phyloP scores from a whole-genome alignment of 345 rosid genomes.

The Geranium rotundifolium region DNA sequence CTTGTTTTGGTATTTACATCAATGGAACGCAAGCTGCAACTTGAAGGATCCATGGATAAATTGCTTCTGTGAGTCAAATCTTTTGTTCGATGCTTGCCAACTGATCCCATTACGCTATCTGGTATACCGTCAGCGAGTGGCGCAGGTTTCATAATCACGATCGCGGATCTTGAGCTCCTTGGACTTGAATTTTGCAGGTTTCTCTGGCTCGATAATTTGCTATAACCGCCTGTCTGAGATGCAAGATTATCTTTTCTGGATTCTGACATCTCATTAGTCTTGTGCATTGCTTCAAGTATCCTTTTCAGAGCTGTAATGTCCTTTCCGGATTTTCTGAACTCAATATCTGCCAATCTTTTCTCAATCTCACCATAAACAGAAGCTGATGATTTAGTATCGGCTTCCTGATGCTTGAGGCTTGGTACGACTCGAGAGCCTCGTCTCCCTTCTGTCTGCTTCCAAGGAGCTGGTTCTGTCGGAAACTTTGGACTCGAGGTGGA shows the following conservation, averaged over 20 bases:
- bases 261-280: conserved; percentile 32
- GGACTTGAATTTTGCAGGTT: conserved; percentile 21
- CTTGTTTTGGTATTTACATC: conserved; percentile 21
- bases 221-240: conserved; percentile 13
- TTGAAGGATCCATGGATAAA: no score
- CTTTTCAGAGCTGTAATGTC: conserved; percentile 84
- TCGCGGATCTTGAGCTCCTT: conserved; percentile 35
- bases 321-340: conserved; percentile 67
- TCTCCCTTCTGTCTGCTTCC: conserved; percentile 51
- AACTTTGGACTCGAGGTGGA: conserved; percentile 32
- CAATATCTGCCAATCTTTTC: conserved; percentile 61
- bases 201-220: conserved; percentile 11
- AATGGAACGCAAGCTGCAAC: conserved; percentile 5
- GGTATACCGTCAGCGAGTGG: conserved; percentile 19
- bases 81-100: conserved; percentile 23
- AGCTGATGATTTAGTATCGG: conserved; percentile 19
- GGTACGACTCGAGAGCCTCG: conserved; percentile 25
- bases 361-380: conserved; percentile 74
- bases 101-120: conserved; percentile 9
- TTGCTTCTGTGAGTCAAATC: conserved; percentile 21
- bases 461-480: conserved; percentile 54
- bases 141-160: conserved; percentile 45
- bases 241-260: conserved; percentile 28
- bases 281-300: conserved; percentile 78
- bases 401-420: conserved; percentile 16